A percentile compares a stretch with the other conserved stretches of the same genome.
These are phyloP conservation scores for Lasiosphaeria hispida DNA, from an alignment of 495 filamentous ascomycete genomes.

Conservation along the genomic window DNA sequence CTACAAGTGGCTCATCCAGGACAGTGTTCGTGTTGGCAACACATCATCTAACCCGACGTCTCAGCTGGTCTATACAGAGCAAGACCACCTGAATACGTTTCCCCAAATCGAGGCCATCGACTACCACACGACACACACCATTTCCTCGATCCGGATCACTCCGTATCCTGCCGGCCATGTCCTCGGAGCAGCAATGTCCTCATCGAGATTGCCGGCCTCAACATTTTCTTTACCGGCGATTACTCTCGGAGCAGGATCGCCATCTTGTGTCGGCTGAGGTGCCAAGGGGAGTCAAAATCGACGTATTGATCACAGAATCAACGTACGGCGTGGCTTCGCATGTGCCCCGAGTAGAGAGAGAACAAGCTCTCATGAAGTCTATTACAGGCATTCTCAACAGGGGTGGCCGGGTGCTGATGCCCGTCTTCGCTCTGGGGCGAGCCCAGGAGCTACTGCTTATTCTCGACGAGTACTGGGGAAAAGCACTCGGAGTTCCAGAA, in stretches of 20 bases:
- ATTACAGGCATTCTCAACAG: constrained; percentile 86
- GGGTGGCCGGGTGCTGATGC: constrained; percentile 89
- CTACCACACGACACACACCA: constrained; percentile 95
- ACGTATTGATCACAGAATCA: constrained; percentile 94
- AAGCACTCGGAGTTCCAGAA: constrained; percentile 82
- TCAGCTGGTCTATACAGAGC: constrained; percentile 82
- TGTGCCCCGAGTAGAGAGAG: constrained; percentile 82
- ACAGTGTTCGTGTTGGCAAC: constrained; percentile 84
- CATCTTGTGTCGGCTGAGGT: constrained; percentile 91
- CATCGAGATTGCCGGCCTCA: constrained; percentile 91
- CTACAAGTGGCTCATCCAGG: constrained; percentile 98
- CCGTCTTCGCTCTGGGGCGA: constrained; percentile 89
- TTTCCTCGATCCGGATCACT: constrained; percentile 92
- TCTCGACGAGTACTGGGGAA: constrained; percentile 93
- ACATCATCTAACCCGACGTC: constrained; percentile 74
- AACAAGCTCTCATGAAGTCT: constrained; percentile 90
- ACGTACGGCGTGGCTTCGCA: constrained; percentile 94
- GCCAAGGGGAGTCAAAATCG: constrained; percentile 79
- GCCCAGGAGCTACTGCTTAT: constrained; percentile 94
- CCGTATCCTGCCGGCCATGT: constrained; percentile 97
- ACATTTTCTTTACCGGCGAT: constrained; percentile 95
- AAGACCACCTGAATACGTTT: constrained; percentile 89
- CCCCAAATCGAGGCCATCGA: constrained; percentile 94
- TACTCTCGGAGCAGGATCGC: constrained; percentile 93
- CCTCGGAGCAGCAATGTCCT: constrained; percentile 96